These are phyloP conservation scores for Azolla pinnata DNA, from an alignment of 75 land plant genomes.

Conservation along the genomic window DNA sequence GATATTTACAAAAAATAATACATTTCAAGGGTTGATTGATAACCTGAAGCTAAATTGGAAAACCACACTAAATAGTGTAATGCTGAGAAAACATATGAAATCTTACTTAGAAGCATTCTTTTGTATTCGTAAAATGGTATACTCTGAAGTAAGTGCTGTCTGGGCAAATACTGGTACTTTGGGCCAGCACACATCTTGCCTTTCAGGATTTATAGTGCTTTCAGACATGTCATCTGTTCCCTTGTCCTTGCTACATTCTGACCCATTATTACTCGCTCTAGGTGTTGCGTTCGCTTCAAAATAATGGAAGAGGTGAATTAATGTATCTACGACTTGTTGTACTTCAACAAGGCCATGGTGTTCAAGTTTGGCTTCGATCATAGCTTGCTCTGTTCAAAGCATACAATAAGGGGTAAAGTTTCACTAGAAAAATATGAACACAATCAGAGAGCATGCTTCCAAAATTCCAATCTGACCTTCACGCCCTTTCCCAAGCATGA, in stretches of 20 bases:
- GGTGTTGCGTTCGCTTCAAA: too few relatives aligned
- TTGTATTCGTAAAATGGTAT: slow-evolving; percentile 14
- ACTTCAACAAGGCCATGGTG: slow-evolving; percentile 18
- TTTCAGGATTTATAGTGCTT: background rate
- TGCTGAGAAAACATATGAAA: background rate
- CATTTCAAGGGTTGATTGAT: too few relatives aligned
- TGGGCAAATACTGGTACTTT: slow-evolving; percentile 12
- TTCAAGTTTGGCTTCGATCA: slow-evolving; percentile 15
- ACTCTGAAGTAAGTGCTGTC: slow-evolving; percentile 10
- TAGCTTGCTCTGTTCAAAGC: slow-evolving; percentile 11
- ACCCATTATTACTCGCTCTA: too few relatives aligned
- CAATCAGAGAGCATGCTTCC: background rate
- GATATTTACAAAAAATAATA: too few relatives aligned
- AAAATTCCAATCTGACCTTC: slow-evolving; percentile 3
- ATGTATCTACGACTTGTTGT: slow-evolving; percentile 13
- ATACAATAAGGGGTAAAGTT: background rate
- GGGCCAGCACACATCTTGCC: background rate
- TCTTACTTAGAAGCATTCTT: slow-evolving; percentile 23
- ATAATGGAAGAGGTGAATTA: slow-evolving; percentile 14
- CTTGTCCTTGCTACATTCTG: background rate
- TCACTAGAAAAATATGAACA: background rate
- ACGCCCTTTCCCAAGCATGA: slow-evolving; percentile 19
- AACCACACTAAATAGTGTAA: too few relatives aligned
- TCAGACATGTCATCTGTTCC: background rate
- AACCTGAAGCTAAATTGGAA: too few relatives aligned